Conservation (phyloP, 352 stramenopile species). For the Globisporangium abappressorium region DNA sequence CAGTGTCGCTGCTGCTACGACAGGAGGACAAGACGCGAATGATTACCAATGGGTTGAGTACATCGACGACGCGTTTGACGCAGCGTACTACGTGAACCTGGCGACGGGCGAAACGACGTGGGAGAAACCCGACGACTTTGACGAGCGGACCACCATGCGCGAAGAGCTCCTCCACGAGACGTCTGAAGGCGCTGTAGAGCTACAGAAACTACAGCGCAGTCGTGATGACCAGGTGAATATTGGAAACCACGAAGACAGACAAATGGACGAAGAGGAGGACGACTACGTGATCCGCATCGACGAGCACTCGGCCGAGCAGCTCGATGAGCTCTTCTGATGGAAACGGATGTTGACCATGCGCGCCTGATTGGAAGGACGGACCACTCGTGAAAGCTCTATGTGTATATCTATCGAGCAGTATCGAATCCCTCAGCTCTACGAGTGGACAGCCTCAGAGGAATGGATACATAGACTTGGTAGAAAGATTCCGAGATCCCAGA, state of each 20-base stretch:
- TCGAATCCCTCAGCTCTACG: neutral
- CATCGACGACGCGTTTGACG: constrained; percentile 38
- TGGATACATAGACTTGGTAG: neutral
- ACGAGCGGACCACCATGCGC: constrained; percentile 2
- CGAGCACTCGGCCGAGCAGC: constrained; percentile 13
- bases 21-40: neutral
- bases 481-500: neutral
- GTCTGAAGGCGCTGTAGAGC: neutral
- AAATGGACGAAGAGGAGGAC: constrained; percentile 24
- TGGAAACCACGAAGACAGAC: neutral
- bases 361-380: neutral
- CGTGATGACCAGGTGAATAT: neutral
- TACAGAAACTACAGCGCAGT: neutral
- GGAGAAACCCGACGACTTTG: constrained; percentile 36
- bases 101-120: constrained; percentile 46
- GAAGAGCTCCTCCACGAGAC: neutral
- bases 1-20: constrained; percentile 9
- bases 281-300: constrained; percentile 48
- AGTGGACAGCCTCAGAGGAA: neutral
- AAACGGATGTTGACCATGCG: neutral
- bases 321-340: neutral
- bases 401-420: neutral
- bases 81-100: constrained; percentile 56
- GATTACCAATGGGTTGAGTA: constrained; percentile 37
- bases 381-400: neutral